These are phyloP conservation scores for Hanseniaspora singularis DNA, from an alignment of 805 yeast species.

Conservation along the genomic window DNA sequence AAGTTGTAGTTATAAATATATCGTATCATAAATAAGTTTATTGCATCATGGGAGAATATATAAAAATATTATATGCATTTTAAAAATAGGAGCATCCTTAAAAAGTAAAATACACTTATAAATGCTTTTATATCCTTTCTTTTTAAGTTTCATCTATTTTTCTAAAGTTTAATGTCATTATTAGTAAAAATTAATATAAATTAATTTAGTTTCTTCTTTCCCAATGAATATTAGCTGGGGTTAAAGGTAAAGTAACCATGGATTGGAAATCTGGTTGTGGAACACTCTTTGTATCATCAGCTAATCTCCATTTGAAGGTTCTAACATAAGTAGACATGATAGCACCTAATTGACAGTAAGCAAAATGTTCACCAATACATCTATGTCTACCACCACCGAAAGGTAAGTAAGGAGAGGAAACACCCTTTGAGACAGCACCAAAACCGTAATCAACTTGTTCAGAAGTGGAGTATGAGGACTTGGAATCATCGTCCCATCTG, in stretches of 20 bases:
- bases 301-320: conserved; percentile 63
- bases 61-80: background rate
- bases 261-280: conserved; percentile 71
- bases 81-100: too few relatives aligned
- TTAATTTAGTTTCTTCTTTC: conserved; percentile 58
- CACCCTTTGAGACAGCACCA: conserved; percentile 93
- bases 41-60: too few relatives aligned
- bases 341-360: conserved; percentile 83
- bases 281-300: conserved; percentile 36
- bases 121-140: too few relatives aligned
- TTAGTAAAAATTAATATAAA: too few relatives aligned
- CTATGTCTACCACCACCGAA: conserved; percentile 99
- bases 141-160: background rate
- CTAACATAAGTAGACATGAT: conserved; percentile 63
- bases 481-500: conserved; percentile 58
- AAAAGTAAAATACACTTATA: too few relatives aligned
- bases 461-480: conserved; percentile 26
- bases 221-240: conserved; percentile 63
- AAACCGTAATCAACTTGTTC: conserved; percentile 80
- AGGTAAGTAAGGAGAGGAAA: conserved; percentile 87
- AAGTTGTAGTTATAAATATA: background rate
- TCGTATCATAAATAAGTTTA: too few relatives aligned
- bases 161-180: background rate
- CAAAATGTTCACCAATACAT: conserved; percentile 98
- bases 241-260: conserved; percentile 84